Conservation (phyloP, 2,329 filamentous ascomycete genomes). For the Alternaria solani region DNA sequence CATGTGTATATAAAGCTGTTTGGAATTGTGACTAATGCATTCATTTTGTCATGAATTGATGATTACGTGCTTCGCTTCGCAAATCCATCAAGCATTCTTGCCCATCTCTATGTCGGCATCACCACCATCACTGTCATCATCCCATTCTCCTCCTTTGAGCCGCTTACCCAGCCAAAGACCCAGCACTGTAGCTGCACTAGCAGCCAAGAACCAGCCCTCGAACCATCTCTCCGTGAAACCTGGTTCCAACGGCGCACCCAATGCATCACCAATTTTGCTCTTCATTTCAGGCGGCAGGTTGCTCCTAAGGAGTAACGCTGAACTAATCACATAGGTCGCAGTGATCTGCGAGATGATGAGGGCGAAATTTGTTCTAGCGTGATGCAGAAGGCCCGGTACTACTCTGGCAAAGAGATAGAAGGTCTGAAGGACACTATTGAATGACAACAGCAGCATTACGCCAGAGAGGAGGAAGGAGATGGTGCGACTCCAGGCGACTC, state of each 20-base stretch:
- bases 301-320: conserved; percentile 77
- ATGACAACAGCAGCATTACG: conserved; percentile 81
- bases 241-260: conserved; percentile 78
- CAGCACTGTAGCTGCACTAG: conserved; percentile 70
- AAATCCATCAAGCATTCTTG: conserved; percentile 55
- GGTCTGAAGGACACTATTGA: conserved; percentile 84
- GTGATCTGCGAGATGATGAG: conserved; percentile 81
- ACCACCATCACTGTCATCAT: conserved; percentile 47
- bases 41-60: background rate
- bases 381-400: conserved; percentile 73
- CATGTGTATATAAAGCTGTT: background rate
- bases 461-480: conserved; percentile 86
- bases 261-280: conserved; percentile 76
- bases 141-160: conserved; percentile 57
- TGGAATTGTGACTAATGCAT: background rate
- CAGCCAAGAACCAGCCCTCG: conserved; percentile 82
- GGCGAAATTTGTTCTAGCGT: conserved; percentile 79
- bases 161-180: conserved; percentile 77
- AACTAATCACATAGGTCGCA: conserved; percentile 85
- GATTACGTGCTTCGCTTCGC: background rate
- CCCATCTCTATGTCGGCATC: conserved; percentile 73
- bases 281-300: conserved; percentile 81
- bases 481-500: conserved; percentile 81
- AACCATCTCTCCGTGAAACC: conserved; percentile 84
- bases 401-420: conserved; percentile 82